Percentiles rank a stretch among this genome's conserved stretches.
phyloP scores from a whole-genome alignment of 2,329 filamentous ascomycete genomes.

The Chrysoporthe austroafricana region DNA sequence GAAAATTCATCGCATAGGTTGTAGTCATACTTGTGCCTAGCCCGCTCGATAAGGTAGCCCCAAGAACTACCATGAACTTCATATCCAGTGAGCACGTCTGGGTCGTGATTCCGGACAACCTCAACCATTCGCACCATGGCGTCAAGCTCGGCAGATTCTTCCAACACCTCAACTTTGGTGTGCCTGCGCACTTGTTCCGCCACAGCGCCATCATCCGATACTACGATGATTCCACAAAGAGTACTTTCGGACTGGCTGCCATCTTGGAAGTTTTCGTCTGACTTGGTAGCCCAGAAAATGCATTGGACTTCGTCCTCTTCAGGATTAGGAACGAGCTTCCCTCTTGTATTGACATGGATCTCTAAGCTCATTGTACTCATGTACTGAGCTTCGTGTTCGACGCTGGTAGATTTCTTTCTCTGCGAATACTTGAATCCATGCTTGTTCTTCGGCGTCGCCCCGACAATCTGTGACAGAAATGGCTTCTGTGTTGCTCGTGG shows the following conservation, averaged over 20 bases:
- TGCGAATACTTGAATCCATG: constrained; percentile 87
- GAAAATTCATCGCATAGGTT: constrained; percentile 91
- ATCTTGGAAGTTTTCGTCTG: constrained; percentile 65
- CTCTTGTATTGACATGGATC: constrained; percentile 86
- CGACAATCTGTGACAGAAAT: constrained; percentile 82
- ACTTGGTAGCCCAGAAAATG: constrained; percentile 88
- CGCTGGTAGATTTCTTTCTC: constrained; percentile 71
- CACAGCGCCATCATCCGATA: constrained; percentile 65
- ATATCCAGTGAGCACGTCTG: constrained; percentile 91
- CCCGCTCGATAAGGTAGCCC: constrained; percentile 94
- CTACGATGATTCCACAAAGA: constrained; percentile 72
- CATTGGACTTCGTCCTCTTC: constrained; percentile 87
- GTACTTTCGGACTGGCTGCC: constrained; percentile 52
- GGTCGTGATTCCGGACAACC: constrained; percentile 81
- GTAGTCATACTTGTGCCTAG: constrained; percentile 83
- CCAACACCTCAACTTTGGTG: constrained; percentile 66
- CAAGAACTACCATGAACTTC: constrained; percentile 93
- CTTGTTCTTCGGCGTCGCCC: constrained; percentile 79
- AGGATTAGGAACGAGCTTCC: constrained; percentile 81
- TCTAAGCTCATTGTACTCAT: constrained; percentile 98
- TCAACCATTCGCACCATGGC: constrained; percentile 84
- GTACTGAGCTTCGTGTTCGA: constrained; percentile 84
- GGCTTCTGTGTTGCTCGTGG: constrained; percentile 36
- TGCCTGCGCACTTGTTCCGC: constrained; percentile 65
- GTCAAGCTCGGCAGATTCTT: constrained; percentile 81